These are phyloP conservation scores for Coemansia reversa DNA, from an alignment of 192 early-diverging fungal genomes.

Conservation along the genomic window DNA sequence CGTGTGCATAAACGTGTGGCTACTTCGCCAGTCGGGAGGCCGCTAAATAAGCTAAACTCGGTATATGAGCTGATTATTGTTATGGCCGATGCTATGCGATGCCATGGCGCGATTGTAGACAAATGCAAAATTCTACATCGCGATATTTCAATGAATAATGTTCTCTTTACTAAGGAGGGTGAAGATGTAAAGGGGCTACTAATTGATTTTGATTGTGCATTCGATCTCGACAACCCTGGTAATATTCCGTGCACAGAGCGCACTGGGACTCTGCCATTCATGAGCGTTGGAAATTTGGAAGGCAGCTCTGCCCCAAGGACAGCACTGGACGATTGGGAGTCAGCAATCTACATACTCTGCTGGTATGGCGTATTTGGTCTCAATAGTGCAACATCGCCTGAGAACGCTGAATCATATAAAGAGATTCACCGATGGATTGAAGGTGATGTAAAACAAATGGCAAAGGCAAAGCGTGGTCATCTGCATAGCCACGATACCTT, in stretches of 20 bases:
- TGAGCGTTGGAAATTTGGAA: constrained; percentile 14
- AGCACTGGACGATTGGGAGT: constrained; percentile 22
- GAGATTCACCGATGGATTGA: no score
- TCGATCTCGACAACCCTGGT: neutral
- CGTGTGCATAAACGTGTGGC: constrained; percentile 10
- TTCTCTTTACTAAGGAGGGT: constrained; percentile 5
- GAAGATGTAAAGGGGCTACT: constrained; percentile 9
- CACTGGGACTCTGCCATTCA: constrained; percentile 24
- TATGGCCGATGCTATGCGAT: constrained; percentile 15
- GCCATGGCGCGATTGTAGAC: constrained; percentile 2
- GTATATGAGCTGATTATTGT: constrained; percentile 24
- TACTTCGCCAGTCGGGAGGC: constrained; percentile 2
- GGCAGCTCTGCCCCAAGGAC: neutral
- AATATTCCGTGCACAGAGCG: neutral
- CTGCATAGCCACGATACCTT: no score
- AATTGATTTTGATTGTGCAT: constrained; percentile 25
- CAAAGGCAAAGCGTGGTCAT: no score
- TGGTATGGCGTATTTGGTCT: constrained; percentile 9
- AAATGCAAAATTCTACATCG: constrained; percentile 18
- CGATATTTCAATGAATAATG: constrained; percentile 34
- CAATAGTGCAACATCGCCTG: constrained; percentile 6
- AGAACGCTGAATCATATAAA: no score
- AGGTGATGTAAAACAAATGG: no score
- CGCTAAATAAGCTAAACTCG: neutral
- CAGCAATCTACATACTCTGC: constrained; percentile 14